phyloP scores from a whole-genome alignment of 176 grass and related monocot species.

The Musa troglodytarum region DNA sequence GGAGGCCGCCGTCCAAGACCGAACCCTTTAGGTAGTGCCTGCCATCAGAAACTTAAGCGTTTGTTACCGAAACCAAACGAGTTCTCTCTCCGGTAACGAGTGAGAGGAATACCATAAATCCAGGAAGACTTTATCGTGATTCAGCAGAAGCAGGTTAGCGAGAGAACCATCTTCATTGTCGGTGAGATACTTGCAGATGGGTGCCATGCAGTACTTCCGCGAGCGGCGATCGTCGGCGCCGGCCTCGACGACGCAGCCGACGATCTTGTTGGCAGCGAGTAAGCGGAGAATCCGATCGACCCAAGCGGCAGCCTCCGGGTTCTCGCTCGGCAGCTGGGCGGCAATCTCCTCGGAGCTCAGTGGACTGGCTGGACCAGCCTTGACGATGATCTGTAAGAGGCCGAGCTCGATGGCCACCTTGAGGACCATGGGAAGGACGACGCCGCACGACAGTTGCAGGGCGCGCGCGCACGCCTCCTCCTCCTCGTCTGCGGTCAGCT shows the following conservation, averaged over 20 bases:
- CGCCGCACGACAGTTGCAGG: constrained; percentile 48
- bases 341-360: constrained; percentile 10
- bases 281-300: too few species aligned
- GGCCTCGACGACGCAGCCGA: too few species aligned
- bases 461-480: constrained; percentile 14
- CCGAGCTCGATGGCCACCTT: too few species aligned
- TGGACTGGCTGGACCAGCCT: not conserved
- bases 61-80: not conserved
- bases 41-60: not conserved
- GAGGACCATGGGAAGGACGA: constrained; percentile 30
- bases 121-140: too few species aligned
- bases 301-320: not conserved
- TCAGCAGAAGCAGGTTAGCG: too few species aligned
- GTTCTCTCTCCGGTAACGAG: too few species aligned
- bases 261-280: too few species aligned
- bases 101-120: too few species aligned
- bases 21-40: constrained; percentile 80
- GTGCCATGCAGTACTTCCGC: constrained; percentile 33
- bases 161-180: not conserved
- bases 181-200: constrained; percentile 16
- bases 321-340: constrained; percentile 33
- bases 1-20: constrained; percentile 64
- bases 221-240: not conserved
- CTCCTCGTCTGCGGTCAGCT: constrained; percentile 24
- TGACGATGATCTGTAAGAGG: constrained; percentile 63